phyloP scores from a whole-genome alignment of 306 rosid species.

The Gleditsia sinensis region DNA sequence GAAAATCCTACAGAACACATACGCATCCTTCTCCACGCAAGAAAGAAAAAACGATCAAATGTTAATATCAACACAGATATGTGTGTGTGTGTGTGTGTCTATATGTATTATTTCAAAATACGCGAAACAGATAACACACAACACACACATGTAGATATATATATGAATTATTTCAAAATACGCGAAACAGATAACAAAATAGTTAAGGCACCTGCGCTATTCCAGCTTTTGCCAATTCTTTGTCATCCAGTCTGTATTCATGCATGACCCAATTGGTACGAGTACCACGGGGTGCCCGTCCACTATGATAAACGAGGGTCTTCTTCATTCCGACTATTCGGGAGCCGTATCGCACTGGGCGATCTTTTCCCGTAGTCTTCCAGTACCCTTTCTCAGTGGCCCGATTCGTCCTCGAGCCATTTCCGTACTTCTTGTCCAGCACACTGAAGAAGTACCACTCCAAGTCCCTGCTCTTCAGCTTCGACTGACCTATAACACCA shows the following conservation, averaged over 20 bases:
- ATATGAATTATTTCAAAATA: background rate
- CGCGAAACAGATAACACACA: background rate
- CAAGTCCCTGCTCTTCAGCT: slow-evolving; percentile 74
- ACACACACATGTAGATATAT: too few relatives aligned
- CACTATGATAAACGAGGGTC: slow-evolving; percentile 83
- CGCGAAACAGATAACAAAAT: background rate
- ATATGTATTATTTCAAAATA: background rate
- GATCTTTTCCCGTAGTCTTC: slow-evolving; percentile 97
- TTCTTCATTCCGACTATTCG: slow-evolving; percentile 82
- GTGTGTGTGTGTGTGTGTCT: too few relatives aligned
- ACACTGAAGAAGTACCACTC: slow-evolving; percentile 93
- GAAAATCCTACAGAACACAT: slow-evolving; percentile 87
- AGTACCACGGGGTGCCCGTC: slow-evolving; percentile 76
- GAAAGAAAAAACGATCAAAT: background rate
- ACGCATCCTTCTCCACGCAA: slow-evolving; percentile 69
- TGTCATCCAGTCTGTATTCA: slow-evolving; percentile 66
- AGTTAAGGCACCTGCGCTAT: slow-evolving; percentile 43
- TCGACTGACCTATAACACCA: slow-evolving; percentile 54
- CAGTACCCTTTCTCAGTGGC: slow-evolving; percentile 89
- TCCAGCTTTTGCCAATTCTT: slow-evolving; percentile 60
- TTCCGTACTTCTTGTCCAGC: slow-evolving; percentile 83
- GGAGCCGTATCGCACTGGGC: slow-evolving; percentile 40
- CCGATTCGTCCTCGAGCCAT: slow-evolving; percentile 81
- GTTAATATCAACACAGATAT: slow-evolving; percentile 32
- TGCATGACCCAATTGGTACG: slow-evolving; percentile 98